These are phyloP conservation scores for Bothriochloa decipiens DNA, from an alignment of 176 grass and related monocot species.

Conservation along the genomic window DNA sequence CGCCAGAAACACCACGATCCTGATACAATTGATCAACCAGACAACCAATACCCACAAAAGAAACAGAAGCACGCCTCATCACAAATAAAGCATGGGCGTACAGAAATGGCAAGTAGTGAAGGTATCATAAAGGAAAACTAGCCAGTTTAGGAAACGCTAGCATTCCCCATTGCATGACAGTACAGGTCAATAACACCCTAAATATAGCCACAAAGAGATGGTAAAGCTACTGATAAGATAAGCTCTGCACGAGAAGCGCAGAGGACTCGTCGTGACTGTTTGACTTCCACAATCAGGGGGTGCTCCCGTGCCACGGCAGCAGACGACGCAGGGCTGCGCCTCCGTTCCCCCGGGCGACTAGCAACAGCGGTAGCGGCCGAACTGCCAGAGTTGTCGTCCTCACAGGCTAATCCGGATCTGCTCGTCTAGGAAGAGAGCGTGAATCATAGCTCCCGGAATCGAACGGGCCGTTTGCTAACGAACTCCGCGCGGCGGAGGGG, in stretches of 20 bases:
- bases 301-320: background rate
- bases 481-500: background rate
- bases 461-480: background rate
- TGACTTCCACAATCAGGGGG: background rate
- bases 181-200: no score
- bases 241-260: background rate
- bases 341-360: background rate
- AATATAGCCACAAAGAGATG: no score
- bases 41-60: background rate
- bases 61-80: background rate
- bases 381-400: background rate
- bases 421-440: background rate
- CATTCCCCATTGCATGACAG: no score
- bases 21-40: constrained; percentile 10
- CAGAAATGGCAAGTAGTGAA: background rate
- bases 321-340: background rate
- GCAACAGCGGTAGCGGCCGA: background rate
- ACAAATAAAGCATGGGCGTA: background rate
- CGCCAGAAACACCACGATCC: background rate
- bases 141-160: background rate
- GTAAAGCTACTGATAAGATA: no score
- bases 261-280: background rate
- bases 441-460: constrained; percentile 21
- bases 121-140: background rate
- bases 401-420: constrained; percentile 41